Evolutionary conservation across 331 rosid species (phyloP), one percentile per base, ranked within the genome.

Genomic region (Phaseolus coccineus): DNA sequence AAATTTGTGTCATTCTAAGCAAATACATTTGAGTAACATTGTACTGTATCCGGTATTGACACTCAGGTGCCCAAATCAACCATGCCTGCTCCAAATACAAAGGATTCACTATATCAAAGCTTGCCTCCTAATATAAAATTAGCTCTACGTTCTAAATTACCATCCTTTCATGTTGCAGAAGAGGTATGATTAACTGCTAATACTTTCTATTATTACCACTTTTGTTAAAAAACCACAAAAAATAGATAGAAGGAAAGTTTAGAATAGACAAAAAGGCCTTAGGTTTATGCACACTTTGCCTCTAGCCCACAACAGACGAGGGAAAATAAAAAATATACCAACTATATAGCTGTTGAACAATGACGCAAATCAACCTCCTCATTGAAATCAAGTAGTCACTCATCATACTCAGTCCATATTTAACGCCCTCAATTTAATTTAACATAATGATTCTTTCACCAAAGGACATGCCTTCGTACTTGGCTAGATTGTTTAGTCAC

Each of bases 61-160:
- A 50, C 80, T 81, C 85, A 93, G 97, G 97, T 91, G 57, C 87
- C 90, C 42, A 80, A 89, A 44, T 93, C 91, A 74, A 81, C 86
- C 30, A 83, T 85, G 88, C 89, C 96, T 47, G 86, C 96, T 47
- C 85, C 87, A 77, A 89, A 83, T 87, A 82, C 90, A 63, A 89
- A 91, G 83, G 97, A 88, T 73, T 59, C 94, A 40, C 81, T 93
- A 72, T 93, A 89, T 86, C 96, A 93, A 88, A 88, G 86, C 81
- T 83, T 93, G 92, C 94, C 97, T 3, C 96, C 94, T 84, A 74
- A 76, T 72, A 48, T 93, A 81, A 93, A 89, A 88, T 80, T 82
- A 19, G 87, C 91, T 61, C 44, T 93, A 62, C 96, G 96, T 71
- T 82, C 94, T 78, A 88, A 85, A 73, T 70, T 91, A 75, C 87